Percentiles rank a stretch among this genome's conserved stretches.
phyloP scores from a whole-genome alignment of 768 basidiomycete species.

The Pleurotus citrinopileatus region DNA sequence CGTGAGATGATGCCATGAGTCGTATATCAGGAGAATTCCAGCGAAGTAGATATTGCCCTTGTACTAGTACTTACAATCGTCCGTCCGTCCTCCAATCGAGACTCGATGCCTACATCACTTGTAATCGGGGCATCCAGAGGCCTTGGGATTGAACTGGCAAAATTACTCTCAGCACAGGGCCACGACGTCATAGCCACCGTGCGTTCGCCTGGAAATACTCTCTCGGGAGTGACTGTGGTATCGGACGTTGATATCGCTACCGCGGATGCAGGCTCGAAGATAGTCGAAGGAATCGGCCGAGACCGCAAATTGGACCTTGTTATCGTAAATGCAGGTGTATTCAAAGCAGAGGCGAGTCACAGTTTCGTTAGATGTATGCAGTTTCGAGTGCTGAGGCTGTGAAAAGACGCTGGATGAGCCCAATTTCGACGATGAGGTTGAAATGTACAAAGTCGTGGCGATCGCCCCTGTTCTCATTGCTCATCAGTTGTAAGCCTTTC shows the following conservation, averaged over 20 bases:
- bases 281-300: conserved; percentile 29
- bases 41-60: too few species aligned
- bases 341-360: conserved; percentile 34
- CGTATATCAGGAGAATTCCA: too few species aligned
- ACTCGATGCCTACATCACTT: conserved; percentile 24
- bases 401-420: conserved; percentile 33
- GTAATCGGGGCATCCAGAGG: conserved; percentile 45
- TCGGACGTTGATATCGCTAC: conserved; percentile 31
- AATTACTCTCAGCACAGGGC: conserved; percentile 21
- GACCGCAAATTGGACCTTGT: conserved; percentile 29
- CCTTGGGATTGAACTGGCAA: conserved; percentile 36
- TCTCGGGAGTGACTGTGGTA: conserved; percentile 32
- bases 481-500: conserved; percentile 23
- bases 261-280: conserved; percentile 30
- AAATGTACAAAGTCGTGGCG: conserved; percentile 44
- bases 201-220: conserved; percentile 26
- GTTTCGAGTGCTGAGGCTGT: not conserved
- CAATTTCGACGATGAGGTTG: conserved; percentile 34
- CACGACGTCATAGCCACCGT: conserved; percentile 36
- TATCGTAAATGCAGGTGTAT: conserved; percentile 35
- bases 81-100: not conserved
- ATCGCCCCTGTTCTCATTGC: conserved; percentile 40
- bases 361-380: not conserved
- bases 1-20: conserved; percentile 1
- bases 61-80: too few species aligned